Conservation (phyloP, 2,329 filamentous ascomycete species). For the Cordyceps tenuipes region DNA sequence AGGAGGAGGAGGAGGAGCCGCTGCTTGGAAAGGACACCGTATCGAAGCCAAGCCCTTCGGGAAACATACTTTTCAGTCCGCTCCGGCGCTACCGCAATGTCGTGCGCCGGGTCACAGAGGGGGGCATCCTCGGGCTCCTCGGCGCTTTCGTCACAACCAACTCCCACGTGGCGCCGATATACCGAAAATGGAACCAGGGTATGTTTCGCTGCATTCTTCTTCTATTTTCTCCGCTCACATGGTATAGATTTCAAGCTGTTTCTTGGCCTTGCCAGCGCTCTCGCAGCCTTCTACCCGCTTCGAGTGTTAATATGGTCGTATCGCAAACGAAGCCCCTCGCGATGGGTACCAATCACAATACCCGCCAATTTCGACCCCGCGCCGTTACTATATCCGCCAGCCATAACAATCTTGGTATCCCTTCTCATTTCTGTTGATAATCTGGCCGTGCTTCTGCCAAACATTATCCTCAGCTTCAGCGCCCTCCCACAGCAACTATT, state of each 20-base stretch:
- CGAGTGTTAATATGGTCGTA: constrained; percentile 45
- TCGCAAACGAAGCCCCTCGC: constrained; percentile 29
- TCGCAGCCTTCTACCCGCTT: constrained; percentile 50
- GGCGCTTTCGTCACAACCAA: constrained; percentile 41
- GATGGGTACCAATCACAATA: constrained; percentile 39
- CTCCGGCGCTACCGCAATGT: constrained; percentile 41
- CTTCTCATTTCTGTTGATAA: constrained; percentile 60
- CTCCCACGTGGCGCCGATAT: constrained; percentile 34
- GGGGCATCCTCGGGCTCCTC: constrained; percentile 41
- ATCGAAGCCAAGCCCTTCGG: constrained; percentile 14
- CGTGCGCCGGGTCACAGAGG: constrained; percentile 44
- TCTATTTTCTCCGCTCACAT: not conserved
- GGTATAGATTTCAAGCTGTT: constrained; percentile 35
- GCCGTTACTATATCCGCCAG: constrained; percentile 76
- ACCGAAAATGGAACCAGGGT: constrained; percentile 44
- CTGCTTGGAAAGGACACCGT: constrained; percentile 16
- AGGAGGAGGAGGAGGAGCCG: constrained; percentile 35
- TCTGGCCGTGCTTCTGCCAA: constrained; percentile 59
- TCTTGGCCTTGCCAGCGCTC: constrained; percentile 26
- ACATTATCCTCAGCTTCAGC: constrained; percentile 72
- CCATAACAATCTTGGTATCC: constrained; percentile 68
- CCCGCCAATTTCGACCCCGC: constrained; percentile 83
- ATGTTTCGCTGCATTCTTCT: constrained; percentile 12
- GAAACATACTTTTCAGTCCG: constrained; percentile 18
- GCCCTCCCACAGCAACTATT: constrained; percentile 67